A percentile compares a stretch with the other conserved stretches of the same genome.
phyloP scores from a whole-genome alignment of 805 yeast species.

The Barnettozyma sp. region DNA sequence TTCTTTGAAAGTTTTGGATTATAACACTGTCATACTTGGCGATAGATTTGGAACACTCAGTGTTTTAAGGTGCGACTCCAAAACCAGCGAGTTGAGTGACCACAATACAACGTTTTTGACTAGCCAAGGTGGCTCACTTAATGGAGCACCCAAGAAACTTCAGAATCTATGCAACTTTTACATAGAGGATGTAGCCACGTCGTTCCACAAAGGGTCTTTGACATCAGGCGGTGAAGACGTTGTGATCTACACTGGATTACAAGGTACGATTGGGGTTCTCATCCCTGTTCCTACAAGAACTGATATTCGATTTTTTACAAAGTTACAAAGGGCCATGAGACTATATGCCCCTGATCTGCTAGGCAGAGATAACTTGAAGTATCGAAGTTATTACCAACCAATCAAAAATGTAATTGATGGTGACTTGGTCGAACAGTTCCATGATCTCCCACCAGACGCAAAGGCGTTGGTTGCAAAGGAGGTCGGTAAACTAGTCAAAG shows the following conservation, averaged over 20 bases:
- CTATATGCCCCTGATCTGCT: constrained; percentile 26
- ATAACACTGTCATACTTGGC: constrained; percentile 72
- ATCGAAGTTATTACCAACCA: constrained; percentile 78
- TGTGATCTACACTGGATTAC: constrained; percentile 66
- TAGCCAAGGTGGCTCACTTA: constrained; percentile 30
- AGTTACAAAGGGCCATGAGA: constrained; percentile 44
- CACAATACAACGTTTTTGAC: constrained; percentile 34
- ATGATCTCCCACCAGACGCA: constrained; percentile 7
- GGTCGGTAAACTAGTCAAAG: constrained; percentile 41
- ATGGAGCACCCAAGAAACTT: constrained; percentile 50
- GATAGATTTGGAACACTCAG: constrained; percentile 82
- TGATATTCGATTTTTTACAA: constrained; percentile 54
- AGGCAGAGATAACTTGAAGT: constrained; percentile 62
- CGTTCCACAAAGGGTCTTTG: constrained; percentile 47
- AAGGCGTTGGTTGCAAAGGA: constrained; percentile 24
- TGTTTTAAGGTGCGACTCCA: constrained; percentile 54
- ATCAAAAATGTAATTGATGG: constrained; percentile 77
- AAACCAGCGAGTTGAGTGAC: constrained; percentile 43
- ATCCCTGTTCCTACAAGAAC: constrained; percentile 56
- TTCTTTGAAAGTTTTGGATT: constrained; percentile 53
- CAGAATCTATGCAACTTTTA: constrained; percentile 49
- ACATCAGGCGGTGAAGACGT: constrained; percentile 60
- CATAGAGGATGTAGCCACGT: constrained; percentile 63
- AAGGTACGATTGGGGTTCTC: constrained; percentile 74
- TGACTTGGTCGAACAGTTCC: constrained; percentile 60